Evolutionary conservation across 1,139 yeast species (phyloP), one percentile per base, ranked within the genome.

Genomic region (Pichia sp.): DNA sequence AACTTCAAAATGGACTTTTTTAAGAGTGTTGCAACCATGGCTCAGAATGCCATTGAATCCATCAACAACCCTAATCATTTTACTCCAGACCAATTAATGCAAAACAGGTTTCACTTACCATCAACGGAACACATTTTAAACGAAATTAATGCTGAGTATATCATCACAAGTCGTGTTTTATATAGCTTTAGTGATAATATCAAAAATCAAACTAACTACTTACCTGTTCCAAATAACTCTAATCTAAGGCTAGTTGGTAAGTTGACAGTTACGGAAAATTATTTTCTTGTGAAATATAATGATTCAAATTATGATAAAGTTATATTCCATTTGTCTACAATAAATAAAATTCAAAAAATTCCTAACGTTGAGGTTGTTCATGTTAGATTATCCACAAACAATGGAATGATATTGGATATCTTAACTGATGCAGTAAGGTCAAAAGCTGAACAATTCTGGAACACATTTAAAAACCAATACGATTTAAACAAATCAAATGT

Each of bases 281-380:
- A 83, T 65, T 65, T 93, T 48, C 80, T 88, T 34, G 90, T 90
- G 64, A 74, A 80, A 53, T 89, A 88, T 62, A 77, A 80, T 5
- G 81, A 80, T 58, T 95, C 89, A 63, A 73, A 76, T 45, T 76
- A 83, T 53, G 79, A 83, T 63, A 76, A 81, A 11, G 80, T 91
- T 63, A 76, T 77, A 2, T 63, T 93, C 46, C 95, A 95, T 57
- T 70, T 93, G 47, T 81, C 93, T 10, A 80, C 96, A 1, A 72
- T 95, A 39, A 83, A 87, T 63, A 84, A 90, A 58, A 95, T 93
- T 29, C 97, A 93, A 66, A 74, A 98, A 51, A 74, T 89, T 30
- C 93, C 95, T 3, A 77, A 81, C 52, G 77, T 87, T 1, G 86
- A 83, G 64, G 84, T 87, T n/a, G 87, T 89, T 70, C 90, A 95